phyloP scores from a whole-genome alignment of 2,329 filamentous ascomycete species.

The Exophiala bonariae region DNA sequence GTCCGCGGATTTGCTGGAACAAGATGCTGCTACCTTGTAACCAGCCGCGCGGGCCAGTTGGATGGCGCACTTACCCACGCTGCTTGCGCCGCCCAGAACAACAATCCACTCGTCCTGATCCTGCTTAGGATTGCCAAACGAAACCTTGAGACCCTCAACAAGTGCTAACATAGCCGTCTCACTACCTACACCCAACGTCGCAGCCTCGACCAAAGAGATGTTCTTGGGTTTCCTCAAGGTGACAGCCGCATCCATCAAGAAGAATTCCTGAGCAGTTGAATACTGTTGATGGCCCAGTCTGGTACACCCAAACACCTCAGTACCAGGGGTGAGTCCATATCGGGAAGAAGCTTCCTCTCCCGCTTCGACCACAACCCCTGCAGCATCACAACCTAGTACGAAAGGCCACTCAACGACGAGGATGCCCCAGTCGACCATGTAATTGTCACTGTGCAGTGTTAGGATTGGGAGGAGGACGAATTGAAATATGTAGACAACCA shows the following conservation, averaged over 20 bases:
- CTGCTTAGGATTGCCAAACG: slow-evolving; percentile 24
- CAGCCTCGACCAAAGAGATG: slow-evolving; percentile 31
- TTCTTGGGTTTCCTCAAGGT: slow-evolving; percentile 33
- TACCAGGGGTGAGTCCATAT: slow-evolving; percentile 32
- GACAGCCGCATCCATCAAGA: slow-evolving; percentile 33
- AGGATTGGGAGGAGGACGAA: too few species aligned
- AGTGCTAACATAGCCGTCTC: slow-evolving; percentile 29
- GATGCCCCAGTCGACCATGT: slow-evolving; percentile 29
- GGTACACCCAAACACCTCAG: slow-evolving; percentile 35
- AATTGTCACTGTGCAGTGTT: slow-evolving; percentile 30
- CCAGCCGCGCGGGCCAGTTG: slow-evolving; percentile 32
- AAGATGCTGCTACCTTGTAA: slow-evolving; percentile 36
- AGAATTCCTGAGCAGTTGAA: slow-evolving; percentile 32
- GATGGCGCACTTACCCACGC: slow-evolving; percentile 34
- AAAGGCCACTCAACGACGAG: slow-evolving; percentile 35
- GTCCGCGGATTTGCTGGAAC: slow-evolving; percentile 31
- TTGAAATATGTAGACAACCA: too few species aligned
- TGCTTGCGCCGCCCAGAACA: slow-evolving; percentile 35
- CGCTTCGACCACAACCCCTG: slow-evolving; percentile 32
- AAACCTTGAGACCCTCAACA: slow-evolving; percentile 27
- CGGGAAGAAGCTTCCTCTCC: slow-evolving; percentile 30
- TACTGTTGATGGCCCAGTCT: slow-evolving; percentile 31
- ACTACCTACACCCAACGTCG: slow-evolving; percentile 30
- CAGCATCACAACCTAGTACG: slow-evolving; percentile 32
- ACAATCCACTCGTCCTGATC: slow-evolving; percentile 32